Conservation (phyloP, 352 stramenopile genomes). For the Phytopythium ostracodes region DNA sequence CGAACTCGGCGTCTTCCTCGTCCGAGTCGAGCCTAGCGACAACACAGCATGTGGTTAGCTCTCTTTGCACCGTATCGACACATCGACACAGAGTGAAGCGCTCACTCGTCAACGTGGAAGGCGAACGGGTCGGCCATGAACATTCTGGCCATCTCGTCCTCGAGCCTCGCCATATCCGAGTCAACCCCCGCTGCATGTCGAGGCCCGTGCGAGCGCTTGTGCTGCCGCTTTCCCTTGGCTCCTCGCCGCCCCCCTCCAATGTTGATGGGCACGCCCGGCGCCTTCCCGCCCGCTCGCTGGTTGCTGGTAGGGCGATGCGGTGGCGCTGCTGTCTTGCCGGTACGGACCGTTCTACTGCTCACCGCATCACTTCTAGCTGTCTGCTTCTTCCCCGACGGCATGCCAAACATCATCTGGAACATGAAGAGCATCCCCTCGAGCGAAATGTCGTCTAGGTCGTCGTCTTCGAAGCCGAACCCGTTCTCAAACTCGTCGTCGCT, state of each 20-base stretch:
- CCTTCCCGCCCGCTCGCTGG: conserved; percentile 11
- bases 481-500: conserved; percentile 16
- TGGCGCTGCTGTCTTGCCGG: neutral
- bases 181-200: neutral
- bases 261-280: conserved; percentile 14
- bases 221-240: neutral
- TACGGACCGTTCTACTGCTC: neutral
- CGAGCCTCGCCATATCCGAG: conserved; percentile 6
- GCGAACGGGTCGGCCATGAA: conserved; percentile 15
- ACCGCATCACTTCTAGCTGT: conserved; percentile 4
- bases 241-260: conserved; percentile 5
- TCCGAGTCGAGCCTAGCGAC: conserved; percentile 23
- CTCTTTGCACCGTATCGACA: neutral
- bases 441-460: conserved; percentile 23
- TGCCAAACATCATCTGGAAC: conserved; percentile 71
- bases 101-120: conserved; percentile 2
- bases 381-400: neutral
- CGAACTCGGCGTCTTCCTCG: conserved; percentile 24
- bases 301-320: neutral
- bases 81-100: neutral
- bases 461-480: conserved; percentile 27
- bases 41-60: neutral
- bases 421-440: conserved; percentile 75
- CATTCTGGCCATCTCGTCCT: conserved; percentile 20
- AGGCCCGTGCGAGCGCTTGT: neutral